These are phyloP conservation scores for Porphyrellus cyaneotinctus DNA, from an alignment of 768 basidiomycete genomes.

Conservation along the genomic window DNA sequence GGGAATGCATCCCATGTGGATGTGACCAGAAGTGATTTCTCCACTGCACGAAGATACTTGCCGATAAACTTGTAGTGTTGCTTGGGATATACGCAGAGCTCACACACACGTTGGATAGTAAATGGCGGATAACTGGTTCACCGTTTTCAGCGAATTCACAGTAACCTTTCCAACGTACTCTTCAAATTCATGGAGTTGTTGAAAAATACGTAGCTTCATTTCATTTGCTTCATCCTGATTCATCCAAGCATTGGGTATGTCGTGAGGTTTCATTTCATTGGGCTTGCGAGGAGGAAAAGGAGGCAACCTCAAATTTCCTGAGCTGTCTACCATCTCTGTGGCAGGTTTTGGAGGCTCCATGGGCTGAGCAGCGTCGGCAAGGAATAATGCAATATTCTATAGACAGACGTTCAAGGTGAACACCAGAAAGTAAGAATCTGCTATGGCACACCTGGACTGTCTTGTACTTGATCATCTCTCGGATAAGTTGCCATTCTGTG, in stretches of 20 bases:
- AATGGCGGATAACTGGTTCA: slow-evolving; percentile 61
- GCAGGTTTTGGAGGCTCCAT: slow-evolving; percentile 42
- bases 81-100: slow-evolving; percentile 67
- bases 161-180: slow-evolving; percentile 42
- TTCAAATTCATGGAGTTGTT: slow-evolving; percentile 70
- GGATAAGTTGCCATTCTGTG: slow-evolving; percentile 65
- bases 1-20: slow-evolving; percentile 75
- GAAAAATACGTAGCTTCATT: slow-evolving; percentile 53
- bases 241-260: slow-evolving; percentile 57
- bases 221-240: slow-evolving; percentile 55
- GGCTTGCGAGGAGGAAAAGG: slow-evolving; percentile 65
- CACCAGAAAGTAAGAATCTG: neutral
- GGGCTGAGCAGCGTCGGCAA: slow-evolving; percentile 35
- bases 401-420: neutral
- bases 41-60: slow-evolving; percentile 85
- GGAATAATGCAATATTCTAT: slow-evolving; percentile 51
- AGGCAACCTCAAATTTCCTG: slow-evolving; percentile 64
- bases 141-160: slow-evolving; percentile 5
- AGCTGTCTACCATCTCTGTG: slow-evolving; percentile 24
- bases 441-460: slow-evolving; percentile 51
- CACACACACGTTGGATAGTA: slow-evolving; percentile 86
- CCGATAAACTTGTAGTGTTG: slow-evolving; percentile 73
- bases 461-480: slow-evolving; percentile 70
- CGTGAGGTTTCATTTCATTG: slow-evolving; percentile 46
- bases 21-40: slow-evolving; percentile 79